A percentile compares a stretch with the other conserved stretches of the same genome.
Evolutionary conservation across 768 basidiomycete species (phyloP).

Genomic region (Boletus subcaerulescens): DNA sequence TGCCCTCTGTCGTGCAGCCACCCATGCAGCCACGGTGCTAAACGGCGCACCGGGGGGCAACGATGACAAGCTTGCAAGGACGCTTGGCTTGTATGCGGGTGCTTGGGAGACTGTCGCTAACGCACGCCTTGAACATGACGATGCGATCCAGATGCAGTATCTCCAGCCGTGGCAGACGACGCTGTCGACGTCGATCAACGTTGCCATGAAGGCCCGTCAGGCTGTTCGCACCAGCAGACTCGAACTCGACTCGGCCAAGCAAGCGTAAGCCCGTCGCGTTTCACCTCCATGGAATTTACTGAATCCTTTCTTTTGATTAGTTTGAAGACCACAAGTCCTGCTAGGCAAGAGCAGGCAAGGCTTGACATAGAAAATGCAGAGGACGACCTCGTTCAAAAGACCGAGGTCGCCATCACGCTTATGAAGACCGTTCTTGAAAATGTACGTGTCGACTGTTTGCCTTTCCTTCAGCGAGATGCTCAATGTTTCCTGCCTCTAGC

Average conservation of each 20-base stretch:
- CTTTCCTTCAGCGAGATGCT: not conserved
- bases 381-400: constrained; percentile 96
- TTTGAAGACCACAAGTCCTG: constrained; percentile 70
- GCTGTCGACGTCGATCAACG: constrained; percentile 73
- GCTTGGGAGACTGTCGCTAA: constrained; percentile 83
- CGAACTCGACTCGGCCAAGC: constrained; percentile 90
- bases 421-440: constrained; percentile 99
- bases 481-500: constrained; percentile 45
- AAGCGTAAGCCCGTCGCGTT: constrained; percentile 52
- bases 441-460: constrained; percentile 45
- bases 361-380: constrained; percentile 92
- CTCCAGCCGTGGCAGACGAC: constrained; percentile 87
- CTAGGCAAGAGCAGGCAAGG: constrained; percentile 87
- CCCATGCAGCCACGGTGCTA: constrained; percentile 50
- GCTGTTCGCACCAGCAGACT: constrained; percentile 76
- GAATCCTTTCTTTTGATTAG: constrained; percentile 37
- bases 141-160: constrained; percentile 61
- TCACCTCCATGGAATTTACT: not conserved
- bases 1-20: constrained; percentile 82
- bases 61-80: constrained; percentile 72
- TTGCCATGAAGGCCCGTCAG: constrained; percentile 91
- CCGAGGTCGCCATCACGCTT: constrained; percentile 92
- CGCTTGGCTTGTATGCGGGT: constrained; percentile 71
- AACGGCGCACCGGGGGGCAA: constrained; percentile 43
- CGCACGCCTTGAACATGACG: constrained; percentile 81